A percentile compares a stretch with the other conserved stretches of the same genome.
These are phyloP conservation scores for Rhizophlyctis rosea DNA, from an alignment of 192 early-diverging fungal genomes.

Conservation along the genomic window DNA sequence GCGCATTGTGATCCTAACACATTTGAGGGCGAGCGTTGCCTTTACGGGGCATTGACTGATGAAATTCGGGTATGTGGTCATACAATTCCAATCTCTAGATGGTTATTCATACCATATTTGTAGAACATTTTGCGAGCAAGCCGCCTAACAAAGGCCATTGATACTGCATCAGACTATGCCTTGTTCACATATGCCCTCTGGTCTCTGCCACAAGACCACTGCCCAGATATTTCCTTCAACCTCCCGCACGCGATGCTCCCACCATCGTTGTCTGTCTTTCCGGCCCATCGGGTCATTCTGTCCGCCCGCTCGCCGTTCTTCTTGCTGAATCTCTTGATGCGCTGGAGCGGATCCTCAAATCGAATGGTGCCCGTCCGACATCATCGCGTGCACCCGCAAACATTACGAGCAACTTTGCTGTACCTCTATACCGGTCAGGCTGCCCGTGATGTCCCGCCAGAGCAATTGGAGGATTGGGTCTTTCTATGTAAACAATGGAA, in stretches of 20 bases:
- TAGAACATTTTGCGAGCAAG: constrained; percentile 31
- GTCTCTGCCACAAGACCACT: background rate
- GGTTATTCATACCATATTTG: background rate
- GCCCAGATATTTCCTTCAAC: constrained; percentile 12
- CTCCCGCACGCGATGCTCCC: background rate
- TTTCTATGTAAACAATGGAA: constrained; percentile 31
- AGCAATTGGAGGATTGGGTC: constrained; percentile 19
- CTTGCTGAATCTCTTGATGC: constrained; percentile 18
- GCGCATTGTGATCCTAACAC: constrained; percentile 50
- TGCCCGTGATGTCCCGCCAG: constrained; percentile 1
- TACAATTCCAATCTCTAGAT: background rate
- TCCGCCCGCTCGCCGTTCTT: constrained; percentile 41
- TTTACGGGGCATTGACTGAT: constrained; percentile 45
- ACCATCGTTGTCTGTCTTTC: constrained; percentile 8
- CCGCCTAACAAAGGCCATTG: constrained; percentile 48
- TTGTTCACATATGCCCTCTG: constrained; percentile 29
- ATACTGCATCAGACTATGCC: constrained; percentile 32
- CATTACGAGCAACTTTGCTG: constrained; percentile 34
- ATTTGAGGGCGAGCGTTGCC: constrained; percentile 47
- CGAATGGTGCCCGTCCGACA: constrained; percentile 23
- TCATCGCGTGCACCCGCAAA: constrained; percentile 26
- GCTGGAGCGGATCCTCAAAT: constrained; percentile 18
- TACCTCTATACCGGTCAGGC: constrained; percentile 47
- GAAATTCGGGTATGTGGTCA: constrained; percentile 31
- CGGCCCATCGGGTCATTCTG: constrained; percentile 42